Conservation (phyloP, 2,329 filamentous ascomycete species). For the Lecanoromycetidae sp. region DNA sequence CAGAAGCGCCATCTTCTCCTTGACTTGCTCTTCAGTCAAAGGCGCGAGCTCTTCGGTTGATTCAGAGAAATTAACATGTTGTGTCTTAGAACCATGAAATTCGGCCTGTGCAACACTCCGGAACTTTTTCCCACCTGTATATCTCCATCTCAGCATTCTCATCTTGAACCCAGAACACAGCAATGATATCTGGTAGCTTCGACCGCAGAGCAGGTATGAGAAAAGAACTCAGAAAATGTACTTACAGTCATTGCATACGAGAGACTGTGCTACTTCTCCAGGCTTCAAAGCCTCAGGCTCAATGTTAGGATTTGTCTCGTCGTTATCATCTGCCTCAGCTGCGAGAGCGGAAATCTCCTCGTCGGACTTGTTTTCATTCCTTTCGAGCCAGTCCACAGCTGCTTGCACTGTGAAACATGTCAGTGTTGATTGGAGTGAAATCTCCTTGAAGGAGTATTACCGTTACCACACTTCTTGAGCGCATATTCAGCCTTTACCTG, state of each 20-base stretch:
- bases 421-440: neutral
- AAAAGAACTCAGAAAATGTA: too few species aligned
- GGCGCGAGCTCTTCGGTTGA: slow-evolving; percentile 86
- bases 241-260: slow-evolving; percentile 95
- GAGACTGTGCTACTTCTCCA: slow-evolving; percentile 61
- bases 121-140: slow-evolving; percentile 82
- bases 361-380: slow-evolving; percentile 74
- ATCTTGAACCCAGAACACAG: too few species aligned
- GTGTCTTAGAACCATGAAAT: slow-evolving; percentile 84
- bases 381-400: slow-evolving; percentile 88
- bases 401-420: slow-evolving; percentile 53
- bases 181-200: too few species aligned
- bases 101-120: slow-evolving; percentile 68
- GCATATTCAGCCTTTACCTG: slow-evolving; percentile 70
- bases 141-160: too few species aligned
- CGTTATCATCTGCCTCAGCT: slow-evolving; percentile 35
- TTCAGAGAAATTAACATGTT: slow-evolving; percentile 83
- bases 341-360: slow-evolving; percentile 53
- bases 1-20: slow-evolving; percentile 63
- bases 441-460: slow-evolving; percentile 40
- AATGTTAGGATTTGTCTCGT: slow-evolving; percentile 41
- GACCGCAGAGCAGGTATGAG: too few species aligned
- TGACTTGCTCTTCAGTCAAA: slow-evolving; percentile 84
- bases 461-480: slow-evolving; percentile 66
- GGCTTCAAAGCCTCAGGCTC: slow-evolving; percentile 55